A percentile compares a stretch with the other conserved stretches of the same genome.
Conservation (phyloP, 495 filamentous ascomycete species). For the Parathielavia appendiculata region DNA sequence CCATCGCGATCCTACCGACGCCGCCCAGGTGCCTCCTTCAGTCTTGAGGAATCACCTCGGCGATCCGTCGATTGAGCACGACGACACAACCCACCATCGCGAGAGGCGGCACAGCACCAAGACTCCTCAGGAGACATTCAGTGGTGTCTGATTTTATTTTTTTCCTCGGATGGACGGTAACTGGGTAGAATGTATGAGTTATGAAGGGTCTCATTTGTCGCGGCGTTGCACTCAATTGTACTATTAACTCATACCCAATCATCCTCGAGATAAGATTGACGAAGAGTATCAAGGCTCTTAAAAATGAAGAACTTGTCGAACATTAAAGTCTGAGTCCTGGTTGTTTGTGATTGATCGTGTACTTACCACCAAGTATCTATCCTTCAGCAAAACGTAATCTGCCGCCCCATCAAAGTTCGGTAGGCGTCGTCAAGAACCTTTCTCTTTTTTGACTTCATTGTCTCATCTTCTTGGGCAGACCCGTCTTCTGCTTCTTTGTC, state of each 20-base stretch:
- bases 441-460: constrained; percentile 46
- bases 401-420: constrained; percentile 47
- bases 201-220: background rate
- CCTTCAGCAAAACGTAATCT: constrained; percentile 47
- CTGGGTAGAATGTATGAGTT: constrained; percentile 10
- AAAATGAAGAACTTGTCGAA: too few relatives aligned
- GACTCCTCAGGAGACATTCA: constrained; percentile 38
- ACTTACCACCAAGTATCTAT: background rate
- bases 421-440: constrained; percentile 59
- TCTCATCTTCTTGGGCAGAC: constrained; percentile 27
- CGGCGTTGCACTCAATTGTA: constrained; percentile 1
- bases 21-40: constrained; percentile 46
- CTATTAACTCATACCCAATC: background rate
- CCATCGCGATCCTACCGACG: constrained; percentile 41
- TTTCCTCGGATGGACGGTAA: background rate
- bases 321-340: background rate
- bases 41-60: constrained; percentile 37
- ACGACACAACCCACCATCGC: constrained; percentile 30
- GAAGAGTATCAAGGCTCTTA: too few relatives aligned
- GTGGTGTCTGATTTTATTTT: constrained; percentile 30
- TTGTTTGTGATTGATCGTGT: background rate
- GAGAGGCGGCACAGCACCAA: constrained; percentile 37
- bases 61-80: constrained; percentile 37
- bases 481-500: constrained; percentile 43
- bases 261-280: background rate